Evolutionary conservation across 208 protist genomes (phyloP), one percentile per base, ranked within the genome.

Genomic region (Acanthamoeba healyi): DNA sequence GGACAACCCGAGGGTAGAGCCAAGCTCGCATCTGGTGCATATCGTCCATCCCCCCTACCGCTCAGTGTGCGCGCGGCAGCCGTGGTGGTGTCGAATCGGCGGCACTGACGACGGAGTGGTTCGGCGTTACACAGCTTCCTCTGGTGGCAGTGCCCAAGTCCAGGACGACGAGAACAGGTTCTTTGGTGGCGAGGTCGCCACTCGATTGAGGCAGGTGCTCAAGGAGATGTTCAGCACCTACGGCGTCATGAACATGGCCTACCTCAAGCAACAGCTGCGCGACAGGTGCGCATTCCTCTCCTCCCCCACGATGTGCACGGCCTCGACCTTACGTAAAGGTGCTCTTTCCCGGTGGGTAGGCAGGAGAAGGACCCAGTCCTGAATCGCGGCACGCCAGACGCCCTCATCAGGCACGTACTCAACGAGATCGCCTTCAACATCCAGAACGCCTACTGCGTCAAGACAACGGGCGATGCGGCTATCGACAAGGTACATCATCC

Each of bases 161-260:
- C 72, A 82, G 42, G 72, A 51, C 10, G 72, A 82, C 7, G 72
- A 82, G 72, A 82, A 89, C 19, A 9, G 34, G 4, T 82, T 82
- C 72, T 89, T 58, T 7, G 12, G 29, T 9, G 87, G 87, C 36
- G 87, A 70, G 32, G 87, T 92, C 29, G 87, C 63, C 10, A 32
- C 26, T 29, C 87, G 32, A 2, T 26, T 92, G 61, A 5, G 34
- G 87, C 29, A 46, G 29, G 90, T 92, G 14, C 65, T 92, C 10
- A 42, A 79, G 44, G 87, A 92, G n/a, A 29, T 92, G 87, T 92
- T 92, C 87, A 77, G 7, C n/a, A 77, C 36, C 10, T 77, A 79
- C 42, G 87, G 87, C 29, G 87, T 92, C 12, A 19, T 70, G 19
- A 92, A 92, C 87, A 54, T 77, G 56, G 58, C 46, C 29, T 92